Conservation (phyloP, 2,329 filamentous ascomycete genomes). For the Talaromyces sp. region DNA sequence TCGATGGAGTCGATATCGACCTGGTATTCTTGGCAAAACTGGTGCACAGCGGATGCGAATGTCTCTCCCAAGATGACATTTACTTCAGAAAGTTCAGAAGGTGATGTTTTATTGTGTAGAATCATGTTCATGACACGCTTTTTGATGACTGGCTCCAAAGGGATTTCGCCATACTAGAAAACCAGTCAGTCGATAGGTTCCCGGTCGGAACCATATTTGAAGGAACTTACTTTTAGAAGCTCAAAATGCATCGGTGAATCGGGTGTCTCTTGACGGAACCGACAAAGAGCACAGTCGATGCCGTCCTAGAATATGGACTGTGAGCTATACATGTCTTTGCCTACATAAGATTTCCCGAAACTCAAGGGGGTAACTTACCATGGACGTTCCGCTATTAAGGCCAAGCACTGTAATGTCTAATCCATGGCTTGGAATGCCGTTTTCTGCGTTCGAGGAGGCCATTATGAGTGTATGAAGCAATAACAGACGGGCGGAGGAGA, state of each 20-base stretch:
- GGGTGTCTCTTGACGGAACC: constrained; percentile 57
- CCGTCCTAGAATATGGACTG: constrained; percentile 42
- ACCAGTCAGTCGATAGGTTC: neutral
- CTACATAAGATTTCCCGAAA: neutral
- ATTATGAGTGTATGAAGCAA: constrained; percentile 7
- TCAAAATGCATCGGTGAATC: constrained; percentile 58
- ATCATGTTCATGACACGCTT: constrained; percentile 62
- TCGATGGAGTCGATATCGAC: constrained; percentile 54
- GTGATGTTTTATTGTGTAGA: constrained; percentile 55
- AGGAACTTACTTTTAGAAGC: constrained; percentile 44
- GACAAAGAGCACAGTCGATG: constrained; percentile 62
- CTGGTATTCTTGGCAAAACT: constrained; percentile 52
- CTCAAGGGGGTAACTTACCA: constrained; percentile 36
- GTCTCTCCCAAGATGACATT: constrained; percentile 61
- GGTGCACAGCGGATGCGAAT: constrained; percentile 56
- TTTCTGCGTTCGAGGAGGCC: constrained; percentile 12
- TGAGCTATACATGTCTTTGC: neutral
- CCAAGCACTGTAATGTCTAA: constrained; percentile 59
- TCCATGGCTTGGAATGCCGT: constrained; percentile 25
- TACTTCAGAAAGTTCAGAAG: constrained; percentile 58
- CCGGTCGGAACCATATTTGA: neutral
- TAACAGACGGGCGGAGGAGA: neutral
- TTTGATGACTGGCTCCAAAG: constrained; percentile 57
- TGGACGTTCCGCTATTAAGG: constrained; percentile 57
- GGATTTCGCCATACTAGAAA: constrained; percentile 58